Base-by-base conservation (phyloP, 331 rosid genomes). In the Telfairia occidentalis region DNA sequence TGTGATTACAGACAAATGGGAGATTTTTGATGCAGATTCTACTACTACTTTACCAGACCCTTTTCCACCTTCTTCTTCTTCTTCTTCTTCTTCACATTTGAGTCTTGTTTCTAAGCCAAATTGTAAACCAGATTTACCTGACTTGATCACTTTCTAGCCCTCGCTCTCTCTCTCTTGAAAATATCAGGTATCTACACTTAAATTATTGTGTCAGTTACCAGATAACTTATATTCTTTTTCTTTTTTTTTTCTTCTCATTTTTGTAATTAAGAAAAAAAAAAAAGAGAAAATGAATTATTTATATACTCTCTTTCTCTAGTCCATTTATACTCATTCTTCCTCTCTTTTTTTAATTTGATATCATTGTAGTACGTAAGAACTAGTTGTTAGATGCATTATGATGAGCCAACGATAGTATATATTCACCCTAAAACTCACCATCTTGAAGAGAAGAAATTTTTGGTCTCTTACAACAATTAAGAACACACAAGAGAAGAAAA, bases 1-100 rank as follows among this genome's bases (percentile, higher is more conserved):
- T 0, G 82, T 91, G 35, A 84, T 94, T 15, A 94, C 98, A 0
- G 84, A 94, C 4, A 81, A 89, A 43, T 94, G 97, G 98, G 98
- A 87, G 82, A 75, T 82, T 21, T 94, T 94, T 72, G 92, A 89
- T 8, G 92, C 83, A 8, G 89, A 85, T 59, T 58, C 80, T 29
- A 70, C 18, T 23, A 70, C 34, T 26, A 26, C 8, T n/a, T 50
- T n/a, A 3, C 34, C 5, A 32, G 55, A 49, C 67, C 15, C 13
- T 49, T 63, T 19, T 18, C 19, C 78, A 53, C 58, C 18, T 5
- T 8, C 21, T 58, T 45, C 21, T 69, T 69, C 80, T 78, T 23
- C 18, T 5, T 8, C 21, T 58, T 45, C 21, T 69, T 69, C 80
- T 78, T 23, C 81, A 48, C 75, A 21, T 77, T 4, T 75, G 73